Evolutionary conservation across 2,329 filamentous ascomycete species (phyloP), one percentile per base, ranked within the genome.

Genomic region (Alternaria postmessia): DNA sequence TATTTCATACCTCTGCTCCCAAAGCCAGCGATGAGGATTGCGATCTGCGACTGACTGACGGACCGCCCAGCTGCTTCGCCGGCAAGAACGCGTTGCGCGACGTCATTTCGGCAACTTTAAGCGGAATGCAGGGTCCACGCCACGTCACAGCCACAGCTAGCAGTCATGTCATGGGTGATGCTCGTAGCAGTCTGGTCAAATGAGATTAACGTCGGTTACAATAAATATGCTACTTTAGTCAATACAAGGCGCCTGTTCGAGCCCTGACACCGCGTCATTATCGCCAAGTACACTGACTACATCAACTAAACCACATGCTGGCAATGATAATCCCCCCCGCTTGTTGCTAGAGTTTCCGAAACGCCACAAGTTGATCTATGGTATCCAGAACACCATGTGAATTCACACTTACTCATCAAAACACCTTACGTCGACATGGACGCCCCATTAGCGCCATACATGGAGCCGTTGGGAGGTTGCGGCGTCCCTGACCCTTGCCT

Each of bases 401-500:
- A 56, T 36, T 11, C 24, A 47, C 26, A 41, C 16, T 26, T 24
- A 28, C 51, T 63, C 53, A 57, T 49, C 26, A 47, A 43, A 32
- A 22, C 52, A 54, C 39, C 14, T 55, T 58, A 70, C 20, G 66
- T 73, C 22, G 65, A 64, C 70, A 72, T 72, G 4, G 70, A 72
- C 14, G 59, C 46, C 24, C 58, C 58, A 9, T 61, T 61, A 22
- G 52, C 36, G 30, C 54, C 54, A 42, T 55, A 59, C 32, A 38
- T 71, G 20, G 70, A 70, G 4, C 70, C 67, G 28, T 71, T 75
- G 1, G 73, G 69, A 9, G 76, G 77, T 58, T 79, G 77, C 5
- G 77, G 77, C 18, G 77, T 79, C 4, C 75, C 75, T 18, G 75
- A 78, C 9, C 68, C 75, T 57, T 73, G 73, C 46, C 73, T 69